A percentile compares a stretch with the other conserved stretches of the same genome.
Evolutionary conservation across 768 basidiomycete species (phyloP).

Genomic region (Fibroporia radiculosa): DNA sequence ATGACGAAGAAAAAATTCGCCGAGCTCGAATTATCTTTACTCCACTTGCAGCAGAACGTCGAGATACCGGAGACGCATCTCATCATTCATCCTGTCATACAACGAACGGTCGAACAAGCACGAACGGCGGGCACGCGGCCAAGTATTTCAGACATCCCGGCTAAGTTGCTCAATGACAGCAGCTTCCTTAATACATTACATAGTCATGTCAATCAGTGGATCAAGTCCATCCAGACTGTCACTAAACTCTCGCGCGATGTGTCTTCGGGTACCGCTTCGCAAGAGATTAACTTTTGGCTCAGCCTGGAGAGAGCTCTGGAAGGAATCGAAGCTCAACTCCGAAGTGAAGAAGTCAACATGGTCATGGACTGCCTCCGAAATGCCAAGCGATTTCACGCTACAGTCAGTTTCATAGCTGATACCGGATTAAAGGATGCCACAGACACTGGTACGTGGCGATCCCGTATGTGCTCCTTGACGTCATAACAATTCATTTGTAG

Average conservation of each 20-base stretch:
- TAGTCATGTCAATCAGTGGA: conserved; percentile 93
- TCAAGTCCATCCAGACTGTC: conserved; percentile 94
- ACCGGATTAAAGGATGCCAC: conserved; percentile 94
- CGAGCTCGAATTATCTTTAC: conserved; percentile 86
- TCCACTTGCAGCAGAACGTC: conserved; percentile 97
- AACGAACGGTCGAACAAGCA: conserved; percentile 76
- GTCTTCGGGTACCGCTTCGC: conserved; percentile 88
- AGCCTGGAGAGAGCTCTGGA: conserved; percentile 91
- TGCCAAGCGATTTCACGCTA: conserved; percentile 95
- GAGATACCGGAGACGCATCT: conserved; percentile 97
- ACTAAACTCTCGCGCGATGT: conserved; percentile 96
- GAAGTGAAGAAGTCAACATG: conserved; percentile 87
- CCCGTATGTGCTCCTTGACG: not conserved
- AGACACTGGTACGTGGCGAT: conserved; percentile 56
- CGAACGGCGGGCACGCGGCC: conserved; percentile 52
- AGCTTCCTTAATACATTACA: conserved; percentile 92
- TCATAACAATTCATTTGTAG: conserved; percentile 28
- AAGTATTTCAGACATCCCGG: conserved; percentile 68
- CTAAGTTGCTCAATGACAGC: conserved; percentile 74
- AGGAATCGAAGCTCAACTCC: conserved; percentile 84
- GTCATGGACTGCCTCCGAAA: conserved; percentile 92
- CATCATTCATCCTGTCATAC: conserved; percentile 83
- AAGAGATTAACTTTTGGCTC: conserved; percentile 99
- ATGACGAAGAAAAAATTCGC: conserved; percentile 99
- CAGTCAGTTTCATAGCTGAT: conserved; percentile 96